Percentiles rank a stretch among this genome's conserved stretches.
Evolutionary conservation across 176 grass and related monocot species (phyloP).

Genomic region (Raddia guianensis): DNA sequence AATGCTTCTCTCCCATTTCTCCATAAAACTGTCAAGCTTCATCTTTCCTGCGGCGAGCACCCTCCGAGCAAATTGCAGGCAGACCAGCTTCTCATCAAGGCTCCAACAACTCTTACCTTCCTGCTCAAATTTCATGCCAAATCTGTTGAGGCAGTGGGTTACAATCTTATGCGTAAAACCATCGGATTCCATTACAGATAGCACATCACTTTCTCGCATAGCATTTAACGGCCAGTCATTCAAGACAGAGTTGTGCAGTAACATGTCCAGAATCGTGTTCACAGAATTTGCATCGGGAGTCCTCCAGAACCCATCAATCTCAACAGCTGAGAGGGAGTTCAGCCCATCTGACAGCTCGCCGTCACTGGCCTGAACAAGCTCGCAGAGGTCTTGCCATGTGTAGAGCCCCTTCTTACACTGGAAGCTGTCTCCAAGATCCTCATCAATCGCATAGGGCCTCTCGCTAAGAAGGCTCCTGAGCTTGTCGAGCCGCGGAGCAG

Average conservation of each 20-base stretch:
- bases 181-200: constrained; percentile 72
- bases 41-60: constrained; percentile 60
- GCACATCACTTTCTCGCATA: constrained; percentile 61
- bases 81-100: constrained; percentile 67
- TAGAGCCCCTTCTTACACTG: constrained; percentile 50
- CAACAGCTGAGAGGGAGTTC: constrained; percentile 61
- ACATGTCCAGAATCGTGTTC: constrained; percentile 74
- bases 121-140: constrained; percentile 61
- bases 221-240: constrained; percentile 80
- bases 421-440: constrained; percentile 54
- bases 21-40: constrained; percentile 75
- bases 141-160: constrained; percentile 64
- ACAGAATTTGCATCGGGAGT: constrained; percentile 54
- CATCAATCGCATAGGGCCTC: constrained; percentile 75
- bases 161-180: constrained; percentile 66
- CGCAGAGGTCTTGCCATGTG: constrained; percentile 69
- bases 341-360: constrained; percentile 70
- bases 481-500: constrained; percentile 80
- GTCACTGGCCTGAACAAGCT: constrained; percentile 85
- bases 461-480: constrained; percentile 60
- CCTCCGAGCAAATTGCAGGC: constrained; percentile 69
- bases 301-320: constrained; percentile 92
- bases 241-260: constrained; percentile 81
- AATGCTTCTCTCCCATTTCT: constrained; percentile 74
- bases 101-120: constrained; percentile 49